These are phyloP conservation scores for Aspergillus japonicus DNA, from an alignment of 2,329 filamentous ascomycete species.

Conservation along the genomic window DNA sequence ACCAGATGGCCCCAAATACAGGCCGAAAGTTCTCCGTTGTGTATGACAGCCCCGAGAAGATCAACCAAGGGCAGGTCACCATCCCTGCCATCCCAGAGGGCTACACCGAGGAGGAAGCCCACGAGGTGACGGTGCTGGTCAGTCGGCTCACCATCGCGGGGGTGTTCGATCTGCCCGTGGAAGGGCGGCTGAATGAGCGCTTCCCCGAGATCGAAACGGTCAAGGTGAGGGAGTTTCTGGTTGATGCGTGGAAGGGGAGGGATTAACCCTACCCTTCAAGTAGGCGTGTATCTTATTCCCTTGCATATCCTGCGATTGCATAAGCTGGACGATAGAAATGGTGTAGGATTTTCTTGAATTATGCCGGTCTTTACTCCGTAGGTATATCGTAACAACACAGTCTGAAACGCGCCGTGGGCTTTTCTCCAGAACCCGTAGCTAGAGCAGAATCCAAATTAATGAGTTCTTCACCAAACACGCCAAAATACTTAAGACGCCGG, in stretches of 20 bases:
- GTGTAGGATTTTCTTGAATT: no score
- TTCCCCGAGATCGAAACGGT: constrained; percentile 27
- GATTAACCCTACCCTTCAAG: neutral
- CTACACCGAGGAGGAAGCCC: constrained; percentile 24
- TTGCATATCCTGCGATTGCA: neutral
- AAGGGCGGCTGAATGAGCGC: constrained; percentile 21
- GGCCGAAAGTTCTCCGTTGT: constrained; percentile 38
- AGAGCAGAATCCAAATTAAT: no score
- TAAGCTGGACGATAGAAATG: no score
- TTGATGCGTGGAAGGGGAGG: constrained; percentile 8
- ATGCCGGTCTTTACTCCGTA: no score
- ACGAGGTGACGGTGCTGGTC: constrained; percentile 28
- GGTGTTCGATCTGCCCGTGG: constrained; percentile 28
- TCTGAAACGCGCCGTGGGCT: no score
- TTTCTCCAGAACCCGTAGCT: no score
- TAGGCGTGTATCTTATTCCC: no score
- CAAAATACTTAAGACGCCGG: no score
- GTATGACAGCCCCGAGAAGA: constrained; percentile 33
- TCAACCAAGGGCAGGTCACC: constrained; percentile 37
- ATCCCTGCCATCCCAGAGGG: constrained; percentile 27
- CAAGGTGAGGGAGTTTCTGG: constrained; percentile 26
- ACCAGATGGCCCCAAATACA: neutral
- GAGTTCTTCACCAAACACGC: no score
- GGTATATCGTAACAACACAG: no score
- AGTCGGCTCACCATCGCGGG: constrained; percentile 29